These are phyloP conservation scores for Thermothelomyces thermophilus DNA, from an alignment of 2,329 filamentous ascomycete species.

Conservation along the genomic window DNA sequence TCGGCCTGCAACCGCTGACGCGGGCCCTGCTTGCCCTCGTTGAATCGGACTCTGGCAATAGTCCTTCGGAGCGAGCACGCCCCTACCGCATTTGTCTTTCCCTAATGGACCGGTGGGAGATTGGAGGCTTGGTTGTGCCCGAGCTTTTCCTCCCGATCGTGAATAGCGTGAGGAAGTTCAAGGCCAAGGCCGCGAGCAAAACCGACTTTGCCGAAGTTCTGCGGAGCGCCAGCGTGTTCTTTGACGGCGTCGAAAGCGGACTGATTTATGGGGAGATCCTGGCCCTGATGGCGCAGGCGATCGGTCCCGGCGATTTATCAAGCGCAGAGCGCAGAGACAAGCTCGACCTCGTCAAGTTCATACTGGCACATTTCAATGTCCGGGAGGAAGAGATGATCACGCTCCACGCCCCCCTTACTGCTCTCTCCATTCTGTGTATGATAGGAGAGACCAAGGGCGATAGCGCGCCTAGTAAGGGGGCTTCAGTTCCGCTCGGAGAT, in stretches of 20 bases:
- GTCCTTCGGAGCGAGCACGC: conserved; percentile 63
- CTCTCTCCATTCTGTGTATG: conserved; percentile 58
- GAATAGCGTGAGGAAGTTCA: conserved; percentile 70
- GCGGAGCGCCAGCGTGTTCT: conserved; percentile 89
- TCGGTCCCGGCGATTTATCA: conserved; percentile 40
- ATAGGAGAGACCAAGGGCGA: conserved; percentile 46
- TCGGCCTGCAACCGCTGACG: conserved; percentile 68
- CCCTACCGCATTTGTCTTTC: conserved; percentile 91
- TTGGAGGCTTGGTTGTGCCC: conserved; percentile 82
- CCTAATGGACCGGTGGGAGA: conserved; percentile 97
- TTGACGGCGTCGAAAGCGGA: conserved; percentile 91
- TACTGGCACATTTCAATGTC: conserved; percentile 83
- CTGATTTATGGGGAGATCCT: conserved; percentile 84
- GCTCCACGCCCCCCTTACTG: conserved; percentile 71
- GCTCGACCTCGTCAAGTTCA: conserved; percentile 70
- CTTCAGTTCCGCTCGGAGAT: conserved; percentile 14
- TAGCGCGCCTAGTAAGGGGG: conserved; percentile 17
- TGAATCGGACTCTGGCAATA: conserved; percentile 41
- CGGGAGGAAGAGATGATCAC: conserved; percentile 93
- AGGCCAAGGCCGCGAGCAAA: conserved; percentile 56
- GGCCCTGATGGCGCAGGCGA: conserved; percentile 56
- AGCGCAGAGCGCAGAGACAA: conserved; percentile 50
- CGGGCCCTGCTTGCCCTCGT: conserved; percentile 74
- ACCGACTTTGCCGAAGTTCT: conserved; percentile 78
- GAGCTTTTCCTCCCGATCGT: conserved; percentile 84